Percentiles rank a stretch among this genome's conserved stretches.
phyloP scores from a whole-genome alignment of 345 rosid species.

The Populus nigra region DNA sequence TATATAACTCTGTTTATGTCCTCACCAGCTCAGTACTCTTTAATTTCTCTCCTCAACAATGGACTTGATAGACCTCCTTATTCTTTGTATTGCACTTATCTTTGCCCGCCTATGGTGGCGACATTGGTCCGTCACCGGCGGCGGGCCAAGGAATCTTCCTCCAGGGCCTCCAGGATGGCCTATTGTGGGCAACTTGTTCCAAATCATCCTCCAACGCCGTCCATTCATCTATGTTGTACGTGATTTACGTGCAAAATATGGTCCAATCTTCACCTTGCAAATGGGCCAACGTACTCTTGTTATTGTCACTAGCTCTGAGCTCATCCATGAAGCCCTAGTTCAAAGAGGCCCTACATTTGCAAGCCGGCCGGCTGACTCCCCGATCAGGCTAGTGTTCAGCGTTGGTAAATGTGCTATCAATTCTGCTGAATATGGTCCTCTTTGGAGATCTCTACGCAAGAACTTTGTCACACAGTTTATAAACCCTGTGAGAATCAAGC shows the following conservation, averaged over 20 bases:
- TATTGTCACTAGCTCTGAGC: slow-evolving; percentile 26
- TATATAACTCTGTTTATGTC: not conserved
- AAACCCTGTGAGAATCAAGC: slow-evolving; percentile 23
- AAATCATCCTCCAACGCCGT: slow-evolving; percentile 27
- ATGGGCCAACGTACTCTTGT: slow-evolving; percentile 36
- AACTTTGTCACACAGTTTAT: slow-evolving; percentile 28
- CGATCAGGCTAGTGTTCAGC: slow-evolving; percentile 30
- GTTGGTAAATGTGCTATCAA: slow-evolving; percentile 34
- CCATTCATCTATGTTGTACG: slow-evolving; percentile 24
- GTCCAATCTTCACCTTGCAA: slow-evolving; percentile 35
- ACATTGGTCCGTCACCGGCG: slow-evolving; percentile 9
- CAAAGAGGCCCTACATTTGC: slow-evolving; percentile 27
- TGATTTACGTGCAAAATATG: slow-evolving; percentile 32
- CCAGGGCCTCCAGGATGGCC: slow-evolving; percentile 39
- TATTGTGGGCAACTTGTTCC: slow-evolving; percentile 29
- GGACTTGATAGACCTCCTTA: slow-evolving; percentile 55
- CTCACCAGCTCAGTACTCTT: not conserved
- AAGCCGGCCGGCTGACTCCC: slow-evolving; percentile 28
- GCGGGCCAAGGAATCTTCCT: slow-evolving; percentile 15
- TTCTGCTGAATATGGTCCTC: slow-evolving; percentile 30
- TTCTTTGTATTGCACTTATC: slow-evolving; percentile 36
- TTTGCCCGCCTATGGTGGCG: slow-evolving; percentile 25
- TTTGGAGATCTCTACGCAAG: slow-evolving; percentile 31
- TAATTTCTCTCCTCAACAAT: slow-evolving; percentile 21
- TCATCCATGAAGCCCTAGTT: slow-evolving; percentile 34